Evolutionary conservation across 352 stramenopile genomes (phyloP), one percentile per base, ranked within the genome.

Genomic region (Globisporangium okanoganense): DNA sequence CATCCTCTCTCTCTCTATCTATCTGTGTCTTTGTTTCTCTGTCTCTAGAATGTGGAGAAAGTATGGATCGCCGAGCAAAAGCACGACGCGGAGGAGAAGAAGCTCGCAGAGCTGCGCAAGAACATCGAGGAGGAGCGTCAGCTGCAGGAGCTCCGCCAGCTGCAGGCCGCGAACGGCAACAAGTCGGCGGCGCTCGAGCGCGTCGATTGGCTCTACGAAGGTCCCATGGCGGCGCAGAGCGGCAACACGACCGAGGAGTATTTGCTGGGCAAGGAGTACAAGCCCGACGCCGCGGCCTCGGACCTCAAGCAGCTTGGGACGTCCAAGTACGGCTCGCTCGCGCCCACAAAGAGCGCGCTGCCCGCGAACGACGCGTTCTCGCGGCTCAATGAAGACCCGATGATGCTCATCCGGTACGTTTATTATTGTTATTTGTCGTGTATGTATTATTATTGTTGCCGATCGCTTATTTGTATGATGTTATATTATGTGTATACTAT

Each of bases 201-300:
- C 6, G 64, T 98, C 5, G 88, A 98, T 68, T 99, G 95, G 95
- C 98, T 99, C 92, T 99, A 99, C 66, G 90, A 98, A 73, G 92
- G 86, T 0, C 89, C 91, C n/a, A 93, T 91, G 64, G 85, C 82
- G 62, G 85, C 82, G 27, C 75, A 76, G 58, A 67, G 65, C 43
- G 73, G 84, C 41, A 83, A 79, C 57, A 90, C 75, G 18, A 70
- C 74, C 64, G 93, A 98, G 58, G 90, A 97, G 16, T 98, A 96
- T 71, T 71, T 99, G 51, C 64, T 99, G 41, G 95, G 96, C 4
- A 98, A 98, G 65, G 85, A 94, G 58, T 89, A 81, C 66, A 84
- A 88, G 58, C 65, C 65, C 0, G 71, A 84, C 33, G 67, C 76
- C 9, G 71, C 66, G 0, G 68, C 78, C 2, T 70, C 76, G 31